These are phyloP conservation scores for Mitragyna speciosa DNA, from an alignment of 257 asterid genomes.

Conservation along the genomic window DNA sequence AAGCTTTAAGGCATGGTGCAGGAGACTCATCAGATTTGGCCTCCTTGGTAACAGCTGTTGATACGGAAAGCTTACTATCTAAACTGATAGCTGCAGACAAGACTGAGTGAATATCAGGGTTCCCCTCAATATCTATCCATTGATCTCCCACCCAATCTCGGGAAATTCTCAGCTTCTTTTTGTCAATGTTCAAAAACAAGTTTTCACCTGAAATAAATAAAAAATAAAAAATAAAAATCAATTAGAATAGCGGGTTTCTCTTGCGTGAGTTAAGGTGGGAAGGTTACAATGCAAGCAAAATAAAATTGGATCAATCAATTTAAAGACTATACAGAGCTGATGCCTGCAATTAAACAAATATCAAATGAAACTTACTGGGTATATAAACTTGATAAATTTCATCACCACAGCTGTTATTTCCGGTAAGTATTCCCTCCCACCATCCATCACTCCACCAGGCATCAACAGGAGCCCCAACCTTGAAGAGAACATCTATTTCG, in stretches of 20 bases:
- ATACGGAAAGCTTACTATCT: conserved; percentile 57
- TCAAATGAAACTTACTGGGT: conserved; percentile 54
- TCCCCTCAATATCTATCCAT: conserved; percentile 77
- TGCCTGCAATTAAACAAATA: background rate
- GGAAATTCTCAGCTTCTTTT: conserved; percentile 63
- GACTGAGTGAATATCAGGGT: conserved; percentile 52
- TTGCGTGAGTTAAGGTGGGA: background rate
- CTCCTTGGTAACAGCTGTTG: conserved; percentile 47
- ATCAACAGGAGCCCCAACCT: conserved; percentile 80
- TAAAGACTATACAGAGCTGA: background rate
- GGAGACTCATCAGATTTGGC: conserved; percentile 48
- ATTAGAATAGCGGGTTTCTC: background rate
- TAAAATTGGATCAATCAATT: background rate
- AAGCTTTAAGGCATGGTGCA: conserved; percentile 34
- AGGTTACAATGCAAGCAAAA: background rate
- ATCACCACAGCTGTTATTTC: conserved; percentile 31
- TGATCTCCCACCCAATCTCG: conserved; percentile 82
- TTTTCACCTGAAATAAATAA: conserved; percentile 66
- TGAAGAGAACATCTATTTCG: conserved; percentile 34
- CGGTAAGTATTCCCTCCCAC: conserved; percentile 93
- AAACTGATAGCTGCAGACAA: conserved; percentile 43
- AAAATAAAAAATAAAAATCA: conserved; percentile 4
- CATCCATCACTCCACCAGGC: conserved; percentile 99
- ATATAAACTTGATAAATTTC: conserved; percentile 62
- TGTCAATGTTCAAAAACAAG: conserved; percentile 49